These are phyloP conservation scores for Flaveria floridana DNA, from an alignment of 140 eudicot genomes.

Conservation along the genomic window DNA sequence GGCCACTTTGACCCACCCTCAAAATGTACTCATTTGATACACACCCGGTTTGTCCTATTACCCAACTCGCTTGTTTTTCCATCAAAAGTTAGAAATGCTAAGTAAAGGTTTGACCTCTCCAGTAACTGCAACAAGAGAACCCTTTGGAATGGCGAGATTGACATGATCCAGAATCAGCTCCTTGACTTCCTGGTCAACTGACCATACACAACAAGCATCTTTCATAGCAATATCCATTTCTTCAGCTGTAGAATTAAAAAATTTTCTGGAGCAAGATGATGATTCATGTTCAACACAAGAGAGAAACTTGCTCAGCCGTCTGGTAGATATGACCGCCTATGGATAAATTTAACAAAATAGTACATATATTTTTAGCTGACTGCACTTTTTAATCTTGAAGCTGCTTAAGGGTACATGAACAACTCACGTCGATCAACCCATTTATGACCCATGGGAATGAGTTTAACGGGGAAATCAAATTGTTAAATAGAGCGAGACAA, in stretches of 20 bases:
- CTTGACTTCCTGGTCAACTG: slow-evolving; percentile 47
- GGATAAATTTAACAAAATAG: slow-evolving; percentile 11
- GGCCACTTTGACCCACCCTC: neutral
- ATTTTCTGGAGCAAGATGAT: slow-evolving; percentile 22
- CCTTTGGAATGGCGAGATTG: slow-evolving; percentile 61
- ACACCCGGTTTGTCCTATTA: neutral
- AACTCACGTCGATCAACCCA: slow-evolving; percentile 85
- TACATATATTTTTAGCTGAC: neutral
- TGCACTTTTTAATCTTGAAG: neutral
- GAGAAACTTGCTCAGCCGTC: slow-evolving; percentile 83
- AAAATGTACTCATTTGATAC: neutral
- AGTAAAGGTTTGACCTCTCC: slow-evolving; percentile 63
- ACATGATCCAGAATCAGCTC: slow-evolving; percentile 53
- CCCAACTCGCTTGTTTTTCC: neutral
- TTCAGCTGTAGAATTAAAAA: slow-evolving; percentile 30
- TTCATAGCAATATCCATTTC: slow-evolving; percentile 51
- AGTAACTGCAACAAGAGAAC: slow-evolving; percentile 71
- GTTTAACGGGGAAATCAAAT: slow-evolving; percentile 83
- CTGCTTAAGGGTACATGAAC: slow-evolving; percentile 9
- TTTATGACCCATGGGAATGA: slow-evolving; percentile 98
- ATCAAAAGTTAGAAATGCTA: neutral
- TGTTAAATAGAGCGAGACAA: slow-evolving; percentile 89
- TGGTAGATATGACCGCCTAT: slow-evolving; percentile 78
- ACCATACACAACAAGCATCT: slow-evolving; percentile 77
- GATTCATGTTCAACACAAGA: slow-evolving; percentile 56